Evolutionary conservation across 805 yeast species (phyloP).

Genomic region (Candida corydali): DNA sequence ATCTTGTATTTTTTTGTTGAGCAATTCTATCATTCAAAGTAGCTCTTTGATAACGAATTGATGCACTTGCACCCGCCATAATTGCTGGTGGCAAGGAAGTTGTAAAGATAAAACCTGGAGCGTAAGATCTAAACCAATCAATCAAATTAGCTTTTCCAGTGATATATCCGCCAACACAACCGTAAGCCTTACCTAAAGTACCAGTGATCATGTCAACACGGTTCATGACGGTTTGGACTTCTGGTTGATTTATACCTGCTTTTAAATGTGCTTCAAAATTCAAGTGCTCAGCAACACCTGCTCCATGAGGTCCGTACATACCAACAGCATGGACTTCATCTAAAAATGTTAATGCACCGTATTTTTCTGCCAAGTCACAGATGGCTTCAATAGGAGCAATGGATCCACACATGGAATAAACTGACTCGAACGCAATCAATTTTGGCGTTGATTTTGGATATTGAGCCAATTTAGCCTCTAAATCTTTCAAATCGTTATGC

Average conservation of each 20-base stretch:
- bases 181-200: slow-evolving; percentile 95
- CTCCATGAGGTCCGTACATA: slow-evolving; percentile 98
- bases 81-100: slow-evolving; percentile 96
- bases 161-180: slow-evolving; percentile 96
- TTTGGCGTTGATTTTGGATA: slow-evolving; percentile 89
- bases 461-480: slow-evolving; percentile 71
- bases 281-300: slow-evolving; percentile 97
- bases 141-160: slow-evolving; percentile 81
- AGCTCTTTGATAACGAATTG: slow-evolving; percentile 78
- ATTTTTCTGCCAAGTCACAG: slow-evolving; percentile 94
- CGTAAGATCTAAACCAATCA: slow-evolving; percentile 94
- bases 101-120: slow-evolving; percentile 97
- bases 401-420: slow-evolving; percentile 98
- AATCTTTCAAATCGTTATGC: slow-evolving; percentile 82
- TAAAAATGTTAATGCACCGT: slow-evolving; percentile 93
- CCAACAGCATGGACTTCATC: slow-evolving; percentile 99
- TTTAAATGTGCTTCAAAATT: slow-evolving; percentile 80
- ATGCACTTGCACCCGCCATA: slow-evolving; percentile 91
- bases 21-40: slow-evolving; percentile 72
- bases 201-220: slow-evolving; percentile 96
- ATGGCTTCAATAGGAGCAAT: slow-evolving; percentile 89
- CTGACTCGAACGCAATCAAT: slow-evolving; percentile 94
- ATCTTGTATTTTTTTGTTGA: slow-evolving; percentile 82
- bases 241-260: slow-evolving; percentile 53
- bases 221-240: slow-evolving; percentile 63